These are phyloP conservation scores for Cutaneotrichosporon cutaneum DNA, from an alignment of 1,284 basidiomycete species.

Conservation along the genomic window DNA sequence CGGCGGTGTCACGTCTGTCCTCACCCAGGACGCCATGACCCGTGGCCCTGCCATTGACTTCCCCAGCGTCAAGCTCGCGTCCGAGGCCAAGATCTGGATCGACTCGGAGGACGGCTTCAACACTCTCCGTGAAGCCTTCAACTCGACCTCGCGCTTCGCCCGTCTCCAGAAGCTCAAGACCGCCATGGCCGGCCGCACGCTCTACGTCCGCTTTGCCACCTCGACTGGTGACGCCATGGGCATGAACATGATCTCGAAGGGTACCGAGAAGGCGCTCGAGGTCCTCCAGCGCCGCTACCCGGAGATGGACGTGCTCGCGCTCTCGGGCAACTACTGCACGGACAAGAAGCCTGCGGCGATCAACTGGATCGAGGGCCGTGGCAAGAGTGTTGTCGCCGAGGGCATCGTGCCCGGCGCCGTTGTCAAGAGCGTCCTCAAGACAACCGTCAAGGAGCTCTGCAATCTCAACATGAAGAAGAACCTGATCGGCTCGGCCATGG, in stretches of 20 bases:
- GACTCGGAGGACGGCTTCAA: conserved; percentile 78
- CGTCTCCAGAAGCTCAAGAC: conserved; percentile 78
- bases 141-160: conserved; percentile 90
- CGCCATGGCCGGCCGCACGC: conserved; percentile 81
- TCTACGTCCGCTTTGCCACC: conserved; percentile 95
- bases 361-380: conserved; percentile 99
- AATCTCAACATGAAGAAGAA: conserved; percentile 98
- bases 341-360: conserved; percentile 99
- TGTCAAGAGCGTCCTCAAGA: conserved; percentile 91
- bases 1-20: conserved; percentile 90
- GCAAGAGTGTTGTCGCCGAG: conserved; percentile 97
- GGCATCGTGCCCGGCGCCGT: conserved; percentile 85
- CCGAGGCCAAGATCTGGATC: conserved; percentile 83
- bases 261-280: conserved; percentile 89
- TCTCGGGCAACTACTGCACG: conserved; percentile 98
- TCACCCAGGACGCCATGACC: conserved; percentile 95
- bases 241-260: conserved; percentile 99
- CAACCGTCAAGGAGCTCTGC: conserved; percentile 84
- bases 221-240: conserved; percentile 99
- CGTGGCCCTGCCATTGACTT: conserved; percentile 97
- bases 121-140: conserved; percentile 81
- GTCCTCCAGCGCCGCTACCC: conserved; percentile 79
- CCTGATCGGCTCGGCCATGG: conserved; percentile 95
- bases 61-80: conserved; percentile 75
- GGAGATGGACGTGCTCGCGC: conserved; percentile 86